These are phyloP conservation scores for Limnanthes douglasii DNA, from an alignment of 345 rosid genomes.

Conservation along the genomic window DNA sequence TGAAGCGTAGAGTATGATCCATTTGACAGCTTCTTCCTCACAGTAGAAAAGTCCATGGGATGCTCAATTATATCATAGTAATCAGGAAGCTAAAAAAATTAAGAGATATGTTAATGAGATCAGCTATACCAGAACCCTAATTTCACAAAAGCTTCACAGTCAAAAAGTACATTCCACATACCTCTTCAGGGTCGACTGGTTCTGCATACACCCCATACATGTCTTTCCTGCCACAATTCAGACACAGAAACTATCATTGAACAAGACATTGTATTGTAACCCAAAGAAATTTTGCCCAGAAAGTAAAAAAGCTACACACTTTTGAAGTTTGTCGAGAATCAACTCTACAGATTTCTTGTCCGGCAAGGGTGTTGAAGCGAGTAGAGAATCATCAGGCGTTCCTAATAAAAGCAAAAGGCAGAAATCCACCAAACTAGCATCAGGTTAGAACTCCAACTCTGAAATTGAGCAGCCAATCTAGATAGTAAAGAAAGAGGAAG, in stretches of 20 bases:
- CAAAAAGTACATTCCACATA: constrained; percentile 9
- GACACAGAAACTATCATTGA: not conserved
- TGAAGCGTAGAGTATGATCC: constrained; percentile 54
- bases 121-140: constrained; percentile 2
- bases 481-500: not conserved
- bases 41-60: constrained; percentile 82
- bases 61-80: constrained; percentile 62
- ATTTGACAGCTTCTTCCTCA: constrained; percentile 62
- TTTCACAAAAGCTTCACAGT: not conserved
- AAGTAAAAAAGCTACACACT: constrained; percentile 22
- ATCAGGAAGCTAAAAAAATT: constrained; percentile 60
- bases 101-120: constrained; percentile 1
- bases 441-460: constrained; percentile 9
- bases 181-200: constrained; percentile 96
- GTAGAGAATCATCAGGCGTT: constrained; percentile 18
- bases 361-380: constrained; percentile 35
- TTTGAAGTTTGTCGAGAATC: constrained; percentile 89
- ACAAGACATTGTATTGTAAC: not conserved
- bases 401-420: constrained; percentile 24
- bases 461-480: constrained; percentile 3
- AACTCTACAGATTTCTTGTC: constrained; percentile 69
- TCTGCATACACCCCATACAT: constrained; percentile 88
- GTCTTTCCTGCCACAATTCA: constrained; percentile 62
- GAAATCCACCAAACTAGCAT: constrained; percentile 7
- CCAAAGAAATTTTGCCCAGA: not conserved